phyloP scores from a whole-genome alignment of 306 rosid species.

The Lablab purpureus region DNA sequence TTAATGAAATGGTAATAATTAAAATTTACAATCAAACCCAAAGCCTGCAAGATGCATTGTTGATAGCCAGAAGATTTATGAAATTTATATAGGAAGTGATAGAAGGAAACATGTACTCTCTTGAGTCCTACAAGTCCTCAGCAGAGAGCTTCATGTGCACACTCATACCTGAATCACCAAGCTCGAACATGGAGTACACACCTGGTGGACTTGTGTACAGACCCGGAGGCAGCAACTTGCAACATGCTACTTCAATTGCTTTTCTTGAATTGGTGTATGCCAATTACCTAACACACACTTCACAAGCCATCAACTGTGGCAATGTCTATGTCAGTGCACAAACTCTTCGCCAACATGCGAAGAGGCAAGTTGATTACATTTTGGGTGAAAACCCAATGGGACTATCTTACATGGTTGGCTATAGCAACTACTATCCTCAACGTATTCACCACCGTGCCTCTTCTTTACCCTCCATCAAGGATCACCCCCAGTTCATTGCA shows the following conservation, averaged over 20 bases:
- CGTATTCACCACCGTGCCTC: conserved; percentile 91
- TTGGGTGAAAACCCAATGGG: conserved; percentile 84
- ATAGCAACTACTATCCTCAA: conserved; percentile 64
- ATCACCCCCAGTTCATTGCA: conserved; percentile 64
- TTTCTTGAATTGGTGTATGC: conserved; percentile 81
- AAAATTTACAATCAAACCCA: background rate
- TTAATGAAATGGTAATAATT: too few species aligned
- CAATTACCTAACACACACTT: conserved; percentile 63
- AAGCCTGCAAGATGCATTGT: background rate
- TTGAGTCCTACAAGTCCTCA: conserved; percentile 70
- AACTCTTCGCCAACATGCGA: conserved; percentile 67
- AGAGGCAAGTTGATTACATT: conserved; percentile 82
- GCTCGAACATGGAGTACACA: conserved; percentile 70
- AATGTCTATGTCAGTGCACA: conserved; percentile 61
- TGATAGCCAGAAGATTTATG: background rate
- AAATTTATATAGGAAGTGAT: conserved; percentile 68
- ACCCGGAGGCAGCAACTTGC: conserved; percentile 91
- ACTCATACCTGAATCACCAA: conserved; percentile 66
- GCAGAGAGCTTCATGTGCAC: conserved; percentile 89
- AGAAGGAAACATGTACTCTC: conserved; percentile 69
- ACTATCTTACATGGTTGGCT: conserved; percentile 90
- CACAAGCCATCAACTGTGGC: conserved; percentile 68
- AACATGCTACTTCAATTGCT: conserved; percentile 79
- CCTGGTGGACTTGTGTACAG: conserved; percentile 87
- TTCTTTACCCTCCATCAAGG: conserved; percentile 74